These are phyloP conservation scores for Suillus luteus DNA, from an alignment of 768 basidiomycete species.

Conservation along the genomic window DNA sequence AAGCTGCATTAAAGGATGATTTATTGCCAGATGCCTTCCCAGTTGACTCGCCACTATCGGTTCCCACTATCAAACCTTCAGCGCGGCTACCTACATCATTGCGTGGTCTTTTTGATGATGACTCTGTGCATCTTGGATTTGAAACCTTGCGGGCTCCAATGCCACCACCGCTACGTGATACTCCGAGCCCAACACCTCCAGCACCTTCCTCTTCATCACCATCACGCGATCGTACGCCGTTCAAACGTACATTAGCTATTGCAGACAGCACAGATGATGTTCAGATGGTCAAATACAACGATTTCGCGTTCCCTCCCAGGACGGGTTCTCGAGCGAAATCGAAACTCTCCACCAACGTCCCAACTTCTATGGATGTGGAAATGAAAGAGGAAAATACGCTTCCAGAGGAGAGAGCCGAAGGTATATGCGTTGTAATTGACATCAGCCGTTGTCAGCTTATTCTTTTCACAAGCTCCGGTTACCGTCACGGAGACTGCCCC, in stretches of 20 bases:
- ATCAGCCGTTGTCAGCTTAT: slow-evolving; percentile 30
- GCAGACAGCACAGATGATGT: slow-evolving; percentile 42
- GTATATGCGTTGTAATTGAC: neutral
- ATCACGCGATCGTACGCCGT: slow-evolving; percentile 34
- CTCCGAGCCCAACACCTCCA: slow-evolving; percentile 29
- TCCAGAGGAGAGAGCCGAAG: slow-evolving; percentile 12
- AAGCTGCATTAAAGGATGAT: slow-evolving; percentile 27
- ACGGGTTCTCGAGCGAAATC: slow-evolving; percentile 34
- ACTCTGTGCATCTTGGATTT: slow-evolving; percentile 30
- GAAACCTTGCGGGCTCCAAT: slow-evolving; percentile 47
- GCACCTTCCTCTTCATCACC: slow-evolving; percentile 38
- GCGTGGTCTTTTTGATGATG: slow-evolving; percentile 76
- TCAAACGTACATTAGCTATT: slow-evolving; percentile 31
- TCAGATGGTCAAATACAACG: slow-evolving; percentile 46
- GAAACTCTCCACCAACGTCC: slow-evolving; percentile 29
- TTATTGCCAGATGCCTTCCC: slow-evolving; percentile 21
- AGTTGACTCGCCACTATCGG: slow-evolving; percentile 21
- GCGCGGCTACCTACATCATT: slow-evolving; percentile 74
- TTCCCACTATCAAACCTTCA: slow-evolving; percentile 52
- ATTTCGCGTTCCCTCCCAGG: slow-evolving; percentile 56
- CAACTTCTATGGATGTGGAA: slow-evolving; percentile 24
- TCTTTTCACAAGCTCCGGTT: slow-evolving; percentile 49
- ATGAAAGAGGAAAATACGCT: slow-evolving; percentile 21
- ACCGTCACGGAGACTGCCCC: slow-evolving; percentile 53
- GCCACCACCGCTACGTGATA: slow-evolving; percentile 27